These are phyloP conservation scores for Hypomyces rosellus DNA, from an alignment of 2,329 filamentous ascomycete genomes.

Conservation along the genomic window DNA sequence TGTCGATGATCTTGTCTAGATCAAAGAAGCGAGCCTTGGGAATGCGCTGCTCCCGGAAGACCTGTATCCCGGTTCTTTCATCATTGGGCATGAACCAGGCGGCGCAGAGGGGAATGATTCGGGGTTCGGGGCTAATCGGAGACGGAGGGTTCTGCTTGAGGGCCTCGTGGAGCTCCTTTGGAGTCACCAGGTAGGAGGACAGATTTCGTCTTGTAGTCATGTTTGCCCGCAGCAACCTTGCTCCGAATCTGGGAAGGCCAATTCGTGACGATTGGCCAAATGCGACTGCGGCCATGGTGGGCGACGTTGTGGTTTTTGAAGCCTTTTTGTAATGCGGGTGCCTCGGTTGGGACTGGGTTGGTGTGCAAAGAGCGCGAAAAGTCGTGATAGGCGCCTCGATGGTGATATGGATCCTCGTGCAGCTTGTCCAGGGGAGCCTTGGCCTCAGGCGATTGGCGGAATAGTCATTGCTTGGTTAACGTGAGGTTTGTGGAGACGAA, in stretches of 20 bases:
- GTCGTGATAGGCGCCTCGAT: not conserved
- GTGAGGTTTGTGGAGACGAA: constrained; percentile 5
- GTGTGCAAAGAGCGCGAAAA: not conserved
- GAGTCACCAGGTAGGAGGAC: constrained; percentile 79
- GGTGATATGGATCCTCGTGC: constrained; percentile 2
- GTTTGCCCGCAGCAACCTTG: constrained; percentile 25
- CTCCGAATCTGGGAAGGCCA: constrained; percentile 31
- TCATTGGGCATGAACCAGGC: constrained; percentile 97
- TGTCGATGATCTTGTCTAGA: constrained; percentile 84
- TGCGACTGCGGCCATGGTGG: constrained; percentile 37
- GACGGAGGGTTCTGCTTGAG: constrained; percentile 76
- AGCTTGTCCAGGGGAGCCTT: constrained; percentile 7
- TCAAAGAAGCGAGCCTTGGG: constrained; percentile 94
- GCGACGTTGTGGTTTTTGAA: not conserved
- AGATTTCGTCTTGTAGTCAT: constrained; percentile 39
- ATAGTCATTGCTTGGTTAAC: constrained; percentile 4
- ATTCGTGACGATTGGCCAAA: constrained; percentile 37
- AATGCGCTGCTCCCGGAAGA: constrained; percentile 77
- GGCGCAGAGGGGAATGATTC: constrained; percentile 83
- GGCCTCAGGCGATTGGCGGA: constrained; percentile 9
- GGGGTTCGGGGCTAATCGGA: constrained; percentile 72
- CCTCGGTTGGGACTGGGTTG: not conserved
- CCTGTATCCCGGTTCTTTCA: constrained; percentile 69
- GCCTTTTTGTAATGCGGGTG: too few species aligned
- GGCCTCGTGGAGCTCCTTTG: constrained; percentile 72